Evolutionary conservation across 192 early-diverging fungal species (phyloP), one percentile per base, ranked within the genome.

Genomic region (Coemansia sp.): DNA sequence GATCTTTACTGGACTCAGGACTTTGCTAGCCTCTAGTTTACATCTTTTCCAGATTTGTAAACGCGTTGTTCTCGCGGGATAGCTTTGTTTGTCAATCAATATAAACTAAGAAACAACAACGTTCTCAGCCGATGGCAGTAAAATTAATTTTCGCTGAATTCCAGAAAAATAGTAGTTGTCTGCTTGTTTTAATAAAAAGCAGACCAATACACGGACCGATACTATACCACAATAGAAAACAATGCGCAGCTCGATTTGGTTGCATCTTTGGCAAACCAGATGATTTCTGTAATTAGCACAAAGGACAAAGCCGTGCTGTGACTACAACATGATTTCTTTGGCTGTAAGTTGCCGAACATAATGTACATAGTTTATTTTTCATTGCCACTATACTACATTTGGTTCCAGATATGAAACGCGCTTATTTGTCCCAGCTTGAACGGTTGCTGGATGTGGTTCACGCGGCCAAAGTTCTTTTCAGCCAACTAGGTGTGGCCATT

Each of bases 1-100:
- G 48, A 71, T 48, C 49, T 45, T 1, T 79, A 74, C 57, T 72
- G 71, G 71, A 79, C 77, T 0, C 77, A 79, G 64, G 64, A 79
- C 52, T 79, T 74, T 70, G 77, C 77, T 11, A 55, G 16, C 0
- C 5, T 69, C 25, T 69, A 63, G 47, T 2, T n/a, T 54, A 8
- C 48, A 4, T 17, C 43, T 17, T 21, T 49, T 49, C n/a, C 17
- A 49, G 48, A 53, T 7, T 16, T 21, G 21, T 6, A 53, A 21
- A 22, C 51, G 21, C 31, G 29, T 39, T 27, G 21, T 29, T 14
- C 41, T 45, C 14, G 41, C 14, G 1, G 41, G 41, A 12, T 45
- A 45, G 16, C 41, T 45, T 45, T 60, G 59, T 60, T 57, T 38
- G 56, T 38, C 26, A 35, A 57, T n/a, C 56, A 57, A 57, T 57